Base-by-base conservation (phyloP, 176 grass and related monocot genomes). In the Phyllostachys edulis region DNA sequence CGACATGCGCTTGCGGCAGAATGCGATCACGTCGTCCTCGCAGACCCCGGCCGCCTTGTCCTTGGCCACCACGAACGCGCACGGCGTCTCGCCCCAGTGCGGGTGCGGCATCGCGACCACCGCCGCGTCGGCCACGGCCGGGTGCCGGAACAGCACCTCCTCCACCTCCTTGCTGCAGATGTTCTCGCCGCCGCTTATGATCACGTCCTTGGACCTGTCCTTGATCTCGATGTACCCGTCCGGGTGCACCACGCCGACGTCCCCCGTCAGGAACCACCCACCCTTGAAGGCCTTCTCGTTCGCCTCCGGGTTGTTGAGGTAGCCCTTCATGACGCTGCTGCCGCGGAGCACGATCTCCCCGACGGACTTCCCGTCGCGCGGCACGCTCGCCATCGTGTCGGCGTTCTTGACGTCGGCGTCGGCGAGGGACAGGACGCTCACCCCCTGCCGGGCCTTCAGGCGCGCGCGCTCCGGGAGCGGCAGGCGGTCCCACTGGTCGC, bases 201-300 rank as follows among this genome's bases (percentile, higher is more conserved):
- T 94, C 29, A 94, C 92, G 75, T 94, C 92, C 88, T 94, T 94
- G 62, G 88, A 88, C 69, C 92, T 73, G 83, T 94, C 91, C 91
- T 90, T 93, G 87, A 94, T 94, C 90, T 94, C 93, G 50, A 94
- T 84, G 85, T 94, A 94, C 0, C 93, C 93, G 78, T 94, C 90
- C 3, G 63, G n/a, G 82, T 94, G 93, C 57, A 94, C 86, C 9
- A 94, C 93, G 17, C 90, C 93, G 12, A 94, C 87, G 79, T 94
- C 93, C 4, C 93, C 93, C 4, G 90, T 94, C 21, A 92, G 52
- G 75, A 94, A 92, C 93, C 93, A 94, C 0, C 78, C 90, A 46
- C 72, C 87, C 72, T 17, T 76, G 72, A 94, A 92, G 7, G 90
- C 80, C 8, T 37, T 21, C 0, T 45, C 63, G 60, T 89, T 94